Evolutionary conservation across 2,329 filamentous ascomycete genomes (phyloP), one percentile per base, ranked within the genome.

Genomic region (Verticillium nubilum): DNA sequence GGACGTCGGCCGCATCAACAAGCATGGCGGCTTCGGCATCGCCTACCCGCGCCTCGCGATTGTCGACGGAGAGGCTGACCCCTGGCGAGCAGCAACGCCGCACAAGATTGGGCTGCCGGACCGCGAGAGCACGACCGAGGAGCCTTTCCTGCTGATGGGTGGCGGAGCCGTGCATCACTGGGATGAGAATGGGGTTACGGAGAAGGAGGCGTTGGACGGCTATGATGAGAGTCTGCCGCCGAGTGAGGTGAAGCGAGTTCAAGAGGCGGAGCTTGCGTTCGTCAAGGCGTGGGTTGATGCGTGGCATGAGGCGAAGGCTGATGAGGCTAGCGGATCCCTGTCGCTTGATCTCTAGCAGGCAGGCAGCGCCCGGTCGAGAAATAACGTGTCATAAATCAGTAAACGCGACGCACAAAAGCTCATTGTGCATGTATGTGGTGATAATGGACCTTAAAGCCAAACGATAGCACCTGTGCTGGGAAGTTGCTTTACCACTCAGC

Each of bases 71-170:
- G 83, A 90, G 62, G 84, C 85, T 59, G 92, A 96, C 68, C 91
- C 91, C 0, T 96, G 92, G 92, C 83, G 88, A n/a, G 84, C 86
- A 10, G 89, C 89, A 0, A 89, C 87, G 0, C 85, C 89, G 0
- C 86, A 94, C 55, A 86, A 86, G 0, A 81, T 85, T 19, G 82
- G 78, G 1, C 80, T 86, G 0, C 77, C 80, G 0, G 74, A 78
- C 28, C 78, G 89, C 19, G 72, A 76, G 17, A 88, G 82, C 52
- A 90, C 89, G 0, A 74, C 77, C 0, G 80, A 79, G 54, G 82
- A 92, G 75, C 91, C 91, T 0, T 90, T 88, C 63, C 80, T 91
- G n/a, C 69, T 94, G 52, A 91, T 96, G 53, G 75, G 80, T 3
- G 82, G 82, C n/a, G 90, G 85, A 0, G 52, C 52, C 5, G 89